Base-by-base conservation (phyloP, 2,329 filamentous ascomycete species). In the Colletotrichum filicis region DNA sequence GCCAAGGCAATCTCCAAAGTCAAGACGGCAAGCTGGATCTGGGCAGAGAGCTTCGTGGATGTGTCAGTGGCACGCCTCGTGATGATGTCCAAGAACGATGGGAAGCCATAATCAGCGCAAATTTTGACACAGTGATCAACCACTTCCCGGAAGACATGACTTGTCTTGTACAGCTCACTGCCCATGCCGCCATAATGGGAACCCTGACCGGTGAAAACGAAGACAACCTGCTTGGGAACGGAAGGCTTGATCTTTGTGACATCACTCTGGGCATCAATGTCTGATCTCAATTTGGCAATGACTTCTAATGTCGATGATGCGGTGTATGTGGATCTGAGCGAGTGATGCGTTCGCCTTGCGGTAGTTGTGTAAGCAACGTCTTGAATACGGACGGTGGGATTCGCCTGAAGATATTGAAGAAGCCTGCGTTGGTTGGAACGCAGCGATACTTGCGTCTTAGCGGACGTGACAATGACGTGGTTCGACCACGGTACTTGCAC, bases 61-160 rank as follows among this genome's bases (percentile, higher is more conserved):
- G 78, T 74, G 0, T 24, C 66, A 37, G 75, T 58, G 9, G 75
- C 74, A 1, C 65, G 8, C 0, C 61, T 11, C 30, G 64, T 52
- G 16, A 91, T 82, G 4, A 88, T 49, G 64, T 78, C 62, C 2
- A 85, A 59, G 22, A 87, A 79, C 0, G 81, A 80, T 1, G 81
- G 81, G 26, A 87, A 85, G 0, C 83, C 82, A 3, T 71, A 71
- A 8, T 75, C 74, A 0, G 19, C 46, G n/a, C 75, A 79, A 3
- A 84, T 76, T 0, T 65, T 63, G 22, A 86, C 79, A 12, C 84
- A 79, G 1, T 76, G 76, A 16, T 77, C 32, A 2, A 87, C 72
- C 19, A 84, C 76, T 0, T 78, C 72, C 2, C 73, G 71, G 64
- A 82, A 83, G 7, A 79, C 55, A 1, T 78, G 77, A 52, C 77